Conservation (phyloP, 1,284 basidiomycete species). For the Boletellus dicymbophilus region DNA sequence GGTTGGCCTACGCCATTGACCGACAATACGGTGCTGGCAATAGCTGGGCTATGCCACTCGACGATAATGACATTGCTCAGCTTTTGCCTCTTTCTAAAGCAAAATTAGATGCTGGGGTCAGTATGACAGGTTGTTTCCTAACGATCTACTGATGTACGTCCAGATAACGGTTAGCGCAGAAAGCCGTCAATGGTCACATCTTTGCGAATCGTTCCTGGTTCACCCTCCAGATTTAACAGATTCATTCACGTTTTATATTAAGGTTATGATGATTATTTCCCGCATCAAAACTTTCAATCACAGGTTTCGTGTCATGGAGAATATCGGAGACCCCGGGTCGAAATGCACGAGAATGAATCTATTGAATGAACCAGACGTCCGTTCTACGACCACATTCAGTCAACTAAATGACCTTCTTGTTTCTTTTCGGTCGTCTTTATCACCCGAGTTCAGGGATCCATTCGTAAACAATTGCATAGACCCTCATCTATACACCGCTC, state of each 20-base stretch:
- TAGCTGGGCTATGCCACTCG: slow-evolving; percentile 69
- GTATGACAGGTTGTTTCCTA: slow-evolving; percentile 23
- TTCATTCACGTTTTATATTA: slow-evolving; percentile 75
- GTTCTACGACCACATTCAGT: slow-evolving; percentile 61
- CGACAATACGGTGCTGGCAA: slow-evolving; percentile 66
- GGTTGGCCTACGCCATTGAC: slow-evolving; percentile 69
- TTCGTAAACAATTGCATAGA: slow-evolving; percentile 60
- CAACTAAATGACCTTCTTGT: slow-evolving; percentile 61
- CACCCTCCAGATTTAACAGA: slow-evolving; percentile 69
- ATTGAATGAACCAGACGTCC: slow-evolving; percentile 47
- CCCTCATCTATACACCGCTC: slow-evolving; percentile 64
- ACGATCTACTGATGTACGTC: slow-evolving; percentile 15
- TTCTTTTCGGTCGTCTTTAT: slow-evolving; percentile 61
- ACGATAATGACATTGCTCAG: slow-evolving; percentile 72
- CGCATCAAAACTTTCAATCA: slow-evolving; percentile 72
- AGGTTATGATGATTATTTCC: slow-evolving; percentile 66
- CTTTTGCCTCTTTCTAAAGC: slow-evolving; percentile 64
- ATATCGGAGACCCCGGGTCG: slow-evolving; percentile 47
- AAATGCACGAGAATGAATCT: slow-evolving; percentile 15
- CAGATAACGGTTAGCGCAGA: slow-evolving; percentile 54
- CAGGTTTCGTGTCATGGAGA: slow-evolving; percentile 61
- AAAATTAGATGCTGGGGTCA: slow-evolving; percentile 61
- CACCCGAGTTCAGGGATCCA: slow-evolving; percentile 55
- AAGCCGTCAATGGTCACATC: slow-evolving; percentile 70
- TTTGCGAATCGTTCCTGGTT: slow-evolving; percentile 53